Conservation (phyloP, 148 eudicot genomes). For the Selenicereus undatus region DNA sequence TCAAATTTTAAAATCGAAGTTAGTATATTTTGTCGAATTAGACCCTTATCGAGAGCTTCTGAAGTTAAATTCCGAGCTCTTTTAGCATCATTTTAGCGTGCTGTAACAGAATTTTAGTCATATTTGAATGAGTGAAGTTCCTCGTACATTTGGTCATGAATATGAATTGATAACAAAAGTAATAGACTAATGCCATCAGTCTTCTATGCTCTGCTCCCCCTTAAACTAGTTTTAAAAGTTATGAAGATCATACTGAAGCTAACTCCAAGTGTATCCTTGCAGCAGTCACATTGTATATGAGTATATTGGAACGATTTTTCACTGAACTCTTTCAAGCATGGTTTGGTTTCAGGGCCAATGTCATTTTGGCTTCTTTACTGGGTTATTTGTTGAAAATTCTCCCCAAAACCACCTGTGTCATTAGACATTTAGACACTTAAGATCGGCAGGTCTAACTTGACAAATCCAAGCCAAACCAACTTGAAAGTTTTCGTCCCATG, state of each 20-base stretch:
- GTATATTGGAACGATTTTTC: background rate
- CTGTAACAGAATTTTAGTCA: slow-evolving; percentile 14
- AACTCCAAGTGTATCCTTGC: background rate
- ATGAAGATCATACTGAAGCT: background rate
- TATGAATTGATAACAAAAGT: slow-evolving; percentile 16
- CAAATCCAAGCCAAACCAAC: too few species aligned
- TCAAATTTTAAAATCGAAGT: slow-evolving; percentile 11
- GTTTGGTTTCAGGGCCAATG: background rate
- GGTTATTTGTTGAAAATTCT: background rate
- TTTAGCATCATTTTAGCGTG: slow-evolving; percentile 19
- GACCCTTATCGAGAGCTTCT: slow-evolving; percentile 19
- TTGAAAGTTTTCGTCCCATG: too few species aligned
- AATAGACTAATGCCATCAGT: slow-evolving; percentile 4
- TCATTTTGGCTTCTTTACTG: background rate
- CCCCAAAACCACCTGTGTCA: too few species aligned
- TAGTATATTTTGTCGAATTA: slow-evolving; percentile 22
- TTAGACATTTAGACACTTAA: too few species aligned
- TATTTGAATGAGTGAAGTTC: slow-evolving; percentile 21
- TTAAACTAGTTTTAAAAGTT: background rate
- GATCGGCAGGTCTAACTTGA: too few species aligned
- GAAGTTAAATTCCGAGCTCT: slow-evolving; percentile 16
- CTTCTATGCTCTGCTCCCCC: background rate
- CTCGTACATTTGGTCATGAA: slow-evolving; percentile 15
- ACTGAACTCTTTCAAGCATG: background rate
- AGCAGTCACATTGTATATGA: background rate